Evolutionary conservation across 257 asterid species (phyloP).

Genomic region (Penstemon barbatus): DNA sequence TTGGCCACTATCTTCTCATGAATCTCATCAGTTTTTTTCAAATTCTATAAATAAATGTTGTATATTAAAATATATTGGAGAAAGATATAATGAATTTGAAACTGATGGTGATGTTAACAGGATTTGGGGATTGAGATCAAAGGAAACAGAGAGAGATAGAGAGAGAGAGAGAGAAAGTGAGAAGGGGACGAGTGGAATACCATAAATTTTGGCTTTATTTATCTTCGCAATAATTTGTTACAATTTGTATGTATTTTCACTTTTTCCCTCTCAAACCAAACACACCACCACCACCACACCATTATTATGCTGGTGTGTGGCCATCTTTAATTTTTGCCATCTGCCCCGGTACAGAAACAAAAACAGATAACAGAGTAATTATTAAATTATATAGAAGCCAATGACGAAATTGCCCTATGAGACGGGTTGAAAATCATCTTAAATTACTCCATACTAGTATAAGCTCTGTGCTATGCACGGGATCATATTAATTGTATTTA

Average conservation of each 20-base stretch:
- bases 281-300: conserved; percentile 16
- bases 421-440: neutral
- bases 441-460: too few species aligned
- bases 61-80: conserved; percentile 10
- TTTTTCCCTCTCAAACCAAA: neutral
- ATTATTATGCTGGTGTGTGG: conserved; percentile 1
- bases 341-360: conserved; percentile 15
- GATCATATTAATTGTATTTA: too few species aligned
- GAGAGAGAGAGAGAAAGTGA: conserved; percentile 21
- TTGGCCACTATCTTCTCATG: conserved; percentile 26
- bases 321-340: conserved; percentile 14
- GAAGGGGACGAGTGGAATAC: conserved; percentile 35
- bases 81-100: conserved; percentile 11
- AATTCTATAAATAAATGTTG: neutral
- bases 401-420: neutral
- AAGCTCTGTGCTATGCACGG: neutral
- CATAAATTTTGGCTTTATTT: conserved; percentile 47
- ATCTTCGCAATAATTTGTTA: neutral
- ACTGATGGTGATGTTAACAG: conserved; percentile 28
- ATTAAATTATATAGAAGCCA: neutral
- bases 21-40: conserved; percentile 35
- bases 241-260: neutral
- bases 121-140: conserved; percentile 19
- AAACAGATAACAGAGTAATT: neutral
- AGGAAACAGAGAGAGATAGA: neutral